Conservation (phyloP, 495 filamentous ascomycete genomes). For the Penicillium arizonense region DNA sequence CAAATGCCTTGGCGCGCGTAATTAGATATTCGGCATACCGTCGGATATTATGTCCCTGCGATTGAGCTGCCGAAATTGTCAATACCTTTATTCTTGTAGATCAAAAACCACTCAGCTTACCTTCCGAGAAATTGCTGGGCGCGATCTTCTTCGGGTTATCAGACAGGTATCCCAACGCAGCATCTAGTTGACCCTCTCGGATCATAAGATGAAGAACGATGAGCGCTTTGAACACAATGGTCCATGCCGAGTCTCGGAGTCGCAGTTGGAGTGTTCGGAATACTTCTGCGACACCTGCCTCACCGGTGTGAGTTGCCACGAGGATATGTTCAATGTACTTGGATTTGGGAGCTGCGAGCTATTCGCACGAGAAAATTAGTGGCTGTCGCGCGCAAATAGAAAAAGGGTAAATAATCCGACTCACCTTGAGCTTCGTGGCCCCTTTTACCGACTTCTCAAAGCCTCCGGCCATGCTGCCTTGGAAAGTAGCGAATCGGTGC, state of each 20-base stretch:
- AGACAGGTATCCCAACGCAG: constrained; percentile 81
- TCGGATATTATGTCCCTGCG: constrained; percentile 91
- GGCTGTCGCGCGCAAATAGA: background rate
- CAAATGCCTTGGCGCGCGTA: constrained; percentile 76
- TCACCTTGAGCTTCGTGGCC: constrained; percentile 90
- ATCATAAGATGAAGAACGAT: constrained; percentile 98
- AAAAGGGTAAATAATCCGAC: constrained; percentile 14
- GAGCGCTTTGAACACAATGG: constrained; percentile 90
- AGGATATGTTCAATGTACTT: constrained; percentile 99
- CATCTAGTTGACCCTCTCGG: constrained; percentile 86
- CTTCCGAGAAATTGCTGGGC: constrained; percentile 88
- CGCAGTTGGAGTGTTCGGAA: constrained; percentile 87
- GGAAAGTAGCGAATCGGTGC: constrained; percentile 4
- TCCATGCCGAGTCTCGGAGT: constrained; percentile 95
- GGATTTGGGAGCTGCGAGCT: constrained; percentile 95
- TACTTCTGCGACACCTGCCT: constrained; percentile 93
- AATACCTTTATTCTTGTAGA: constrained; percentile 6
- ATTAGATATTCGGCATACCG: constrained; percentile 87
- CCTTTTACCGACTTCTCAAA: constrained; percentile 94
- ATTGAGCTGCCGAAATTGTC: constrained; percentile 60
- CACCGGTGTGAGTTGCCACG: constrained; percentile 89
- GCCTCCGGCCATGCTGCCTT: constrained; percentile 64
- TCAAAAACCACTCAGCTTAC: constrained; percentile 47
- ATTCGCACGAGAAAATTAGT: constrained; percentile 11
- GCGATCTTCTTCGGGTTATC: constrained; percentile 81